Evolutionary conservation across 495 filamentous ascomycete genomes (phyloP).

Genomic region (Trichoderma parareesei): DNA sequence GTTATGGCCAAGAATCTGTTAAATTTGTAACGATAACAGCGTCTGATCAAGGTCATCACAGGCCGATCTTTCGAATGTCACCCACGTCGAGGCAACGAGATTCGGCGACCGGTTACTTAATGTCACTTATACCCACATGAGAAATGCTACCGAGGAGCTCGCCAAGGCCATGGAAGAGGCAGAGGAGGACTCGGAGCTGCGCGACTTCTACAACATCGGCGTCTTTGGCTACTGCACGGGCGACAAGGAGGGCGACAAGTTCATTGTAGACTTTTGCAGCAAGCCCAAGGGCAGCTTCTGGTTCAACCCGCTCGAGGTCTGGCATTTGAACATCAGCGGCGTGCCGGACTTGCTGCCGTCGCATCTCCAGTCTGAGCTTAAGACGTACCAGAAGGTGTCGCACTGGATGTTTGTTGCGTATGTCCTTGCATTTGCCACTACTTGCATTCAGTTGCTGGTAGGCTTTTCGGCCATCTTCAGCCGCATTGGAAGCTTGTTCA

Average conservation of each 20-base stretch:
- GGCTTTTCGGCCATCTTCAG: slow-evolving; percentile 6
- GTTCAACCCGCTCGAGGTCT: slow-evolving; percentile 6
- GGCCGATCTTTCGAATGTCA: slow-evolving; percentile 5
- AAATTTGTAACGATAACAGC: neutral
- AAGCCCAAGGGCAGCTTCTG: slow-evolving; percentile 6
- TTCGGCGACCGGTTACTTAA: neutral
- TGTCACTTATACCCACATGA: neutral
- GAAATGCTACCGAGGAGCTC: neutral
- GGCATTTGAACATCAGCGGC: neutral
- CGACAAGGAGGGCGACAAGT: neutral
- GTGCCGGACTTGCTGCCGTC: neutral
- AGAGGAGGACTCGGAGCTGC: neutral
- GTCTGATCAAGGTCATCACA: neutral
- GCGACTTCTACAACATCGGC: slow-evolving; percentile 1
- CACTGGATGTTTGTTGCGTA: slow-evolving; percentile 8
- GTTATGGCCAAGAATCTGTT: neutral
- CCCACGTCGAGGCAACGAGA: neutral
- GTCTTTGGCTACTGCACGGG: neutral
- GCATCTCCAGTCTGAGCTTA: neutral
- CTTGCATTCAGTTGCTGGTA: neutral
- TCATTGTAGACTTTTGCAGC: neutral
- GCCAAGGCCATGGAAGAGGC: neutral
- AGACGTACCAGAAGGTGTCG: neutral
- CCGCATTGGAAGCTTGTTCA: neutral
- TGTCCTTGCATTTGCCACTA: neutral